Evolutionary conservation across 139 green algal species (phyloP).

Genomic region (Pleodorina starrii): DNA sequence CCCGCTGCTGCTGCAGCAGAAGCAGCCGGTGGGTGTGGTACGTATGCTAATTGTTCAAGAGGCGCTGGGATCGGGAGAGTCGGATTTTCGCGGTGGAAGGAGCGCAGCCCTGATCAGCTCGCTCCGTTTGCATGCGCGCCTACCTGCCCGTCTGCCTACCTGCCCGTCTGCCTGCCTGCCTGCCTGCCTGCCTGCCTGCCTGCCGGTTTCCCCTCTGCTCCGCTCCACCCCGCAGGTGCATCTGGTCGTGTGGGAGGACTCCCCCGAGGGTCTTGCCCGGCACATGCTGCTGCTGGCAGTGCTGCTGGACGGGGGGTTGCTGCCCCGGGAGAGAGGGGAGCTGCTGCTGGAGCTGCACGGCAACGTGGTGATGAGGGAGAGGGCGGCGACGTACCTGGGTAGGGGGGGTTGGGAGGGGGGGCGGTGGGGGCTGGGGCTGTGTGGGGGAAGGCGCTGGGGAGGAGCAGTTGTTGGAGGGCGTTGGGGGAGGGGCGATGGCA

Average conservation of each 20-base stretch:
- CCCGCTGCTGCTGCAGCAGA: not conserved
- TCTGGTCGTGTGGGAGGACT: conserved; percentile 79
- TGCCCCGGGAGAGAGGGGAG: conserved; percentile 59
- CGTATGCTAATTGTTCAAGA: too few species aligned
- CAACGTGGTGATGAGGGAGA: conserved; percentile 72
- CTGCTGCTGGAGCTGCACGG: conserved; percentile 81
- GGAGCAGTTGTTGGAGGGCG: not conserved
- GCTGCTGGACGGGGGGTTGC: conserved; percentile 68
- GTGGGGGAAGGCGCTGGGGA: too few species aligned
- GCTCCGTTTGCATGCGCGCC: too few species aligned
- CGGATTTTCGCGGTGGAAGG: too few species aligned
- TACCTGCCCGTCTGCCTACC: too few species aligned
- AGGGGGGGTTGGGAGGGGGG: not conserved
- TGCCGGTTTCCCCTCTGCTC: too few species aligned
- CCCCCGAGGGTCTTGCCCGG: conserved; percentile 73
- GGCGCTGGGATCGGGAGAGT: too few species aligned
- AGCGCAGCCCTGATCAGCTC: too few species aligned
- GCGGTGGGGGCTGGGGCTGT: not conserved
- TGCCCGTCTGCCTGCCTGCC: too few species aligned
- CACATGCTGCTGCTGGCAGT: conserved; percentile 78
- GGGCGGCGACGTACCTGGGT: conserved; percentile 72
- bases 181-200: too few species aligned
- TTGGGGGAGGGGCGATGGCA: too few species aligned
- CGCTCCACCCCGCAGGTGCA: conserved; percentile 54
- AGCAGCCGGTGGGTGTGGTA: conserved; percentile 26